Evolutionary conservation across 352 stramenopile genomes (phyloP).

Genomic region (Pythium brachiatum): DNA sequence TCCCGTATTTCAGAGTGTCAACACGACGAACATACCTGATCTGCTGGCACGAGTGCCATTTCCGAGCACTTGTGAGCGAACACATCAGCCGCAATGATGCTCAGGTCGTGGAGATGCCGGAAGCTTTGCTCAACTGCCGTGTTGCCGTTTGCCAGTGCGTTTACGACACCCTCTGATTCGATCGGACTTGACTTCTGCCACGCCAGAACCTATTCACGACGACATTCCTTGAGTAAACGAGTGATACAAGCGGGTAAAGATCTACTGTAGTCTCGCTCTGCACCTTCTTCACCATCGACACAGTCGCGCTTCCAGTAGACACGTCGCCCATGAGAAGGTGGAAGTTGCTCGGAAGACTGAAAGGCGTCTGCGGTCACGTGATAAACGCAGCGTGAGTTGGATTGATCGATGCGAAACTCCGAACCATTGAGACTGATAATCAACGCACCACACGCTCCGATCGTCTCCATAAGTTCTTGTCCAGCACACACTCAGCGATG

Average conservation of each 20-base stretch:
- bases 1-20: too few species aligned
- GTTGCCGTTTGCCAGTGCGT: constrained; percentile 37
- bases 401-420: too few species aligned
- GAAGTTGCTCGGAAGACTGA: constrained; percentile 64
- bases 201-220: constrained; percentile 31
- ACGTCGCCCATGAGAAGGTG: constrained; percentile 96
- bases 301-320: constrained; percentile 89
- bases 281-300: constrained; percentile 84
- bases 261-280: too few species aligned
- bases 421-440: neutral
- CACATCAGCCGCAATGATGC: neutral
- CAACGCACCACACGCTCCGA: constrained; percentile 43
- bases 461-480: constrained; percentile 46
- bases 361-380: too few species aligned
- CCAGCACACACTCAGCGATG: constrained; percentile 49
- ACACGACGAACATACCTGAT: constrained; percentile 10
- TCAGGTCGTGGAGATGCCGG: constrained; percentile 12
- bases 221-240: too few species aligned
- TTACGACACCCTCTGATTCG: constrained; percentile 32
- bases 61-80: constrained; percentile 2
- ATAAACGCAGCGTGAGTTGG: constrained; percentile 27
- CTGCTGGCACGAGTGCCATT: constrained; percentile 7
- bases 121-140: constrained; percentile 31
- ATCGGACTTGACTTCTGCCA: constrained; percentile 39
- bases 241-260: too few species aligned